phyloP scores from a whole-genome alignment of 192 early-diverging fungal genomes.

The Funneliformis mosseae region DNA sequence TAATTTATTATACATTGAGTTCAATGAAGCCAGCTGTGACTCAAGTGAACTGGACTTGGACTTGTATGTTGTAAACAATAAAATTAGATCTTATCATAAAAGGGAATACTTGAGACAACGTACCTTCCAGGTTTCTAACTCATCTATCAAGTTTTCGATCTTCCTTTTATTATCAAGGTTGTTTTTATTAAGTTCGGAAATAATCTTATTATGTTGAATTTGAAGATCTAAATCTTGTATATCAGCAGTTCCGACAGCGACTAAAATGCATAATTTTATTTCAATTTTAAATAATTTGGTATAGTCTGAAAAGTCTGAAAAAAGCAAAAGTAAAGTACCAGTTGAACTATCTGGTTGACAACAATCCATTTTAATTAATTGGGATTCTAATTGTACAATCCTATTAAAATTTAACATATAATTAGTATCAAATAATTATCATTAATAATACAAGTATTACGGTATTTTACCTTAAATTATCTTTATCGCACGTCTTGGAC shows the following conservation, averaged over 20 bases:
- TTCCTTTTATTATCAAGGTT: neutral
- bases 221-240: constrained; percentile 6
- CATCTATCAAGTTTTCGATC: neutral
- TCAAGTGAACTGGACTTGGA: constrained; percentile 2
- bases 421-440: neutral
- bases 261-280: neutral
- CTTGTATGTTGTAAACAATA: neutral
- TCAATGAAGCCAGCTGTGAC: neutral
- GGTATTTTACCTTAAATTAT: neutral
- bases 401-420: neutral
- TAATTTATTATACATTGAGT: neutral
- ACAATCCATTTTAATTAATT: neutral
- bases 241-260: constrained; percentile 23
- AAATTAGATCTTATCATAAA: neutral
- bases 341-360: neutral
- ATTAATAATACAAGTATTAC: neutral
- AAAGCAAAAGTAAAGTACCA: constrained; percentile 5
- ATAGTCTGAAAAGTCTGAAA: neutral
- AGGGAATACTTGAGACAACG: neutral
- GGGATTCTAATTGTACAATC: constrained; percentile 14
- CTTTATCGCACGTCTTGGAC: neutral
- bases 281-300: neutral
- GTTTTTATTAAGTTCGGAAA: neutral
- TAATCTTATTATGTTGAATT: neutral
- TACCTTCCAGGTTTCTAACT: neutral